Percentiles rank a stretch among this genome's conserved stretches.
Conservation (phyloP, 164 flowering plant species). For the Platanus orientalis region DNA sequence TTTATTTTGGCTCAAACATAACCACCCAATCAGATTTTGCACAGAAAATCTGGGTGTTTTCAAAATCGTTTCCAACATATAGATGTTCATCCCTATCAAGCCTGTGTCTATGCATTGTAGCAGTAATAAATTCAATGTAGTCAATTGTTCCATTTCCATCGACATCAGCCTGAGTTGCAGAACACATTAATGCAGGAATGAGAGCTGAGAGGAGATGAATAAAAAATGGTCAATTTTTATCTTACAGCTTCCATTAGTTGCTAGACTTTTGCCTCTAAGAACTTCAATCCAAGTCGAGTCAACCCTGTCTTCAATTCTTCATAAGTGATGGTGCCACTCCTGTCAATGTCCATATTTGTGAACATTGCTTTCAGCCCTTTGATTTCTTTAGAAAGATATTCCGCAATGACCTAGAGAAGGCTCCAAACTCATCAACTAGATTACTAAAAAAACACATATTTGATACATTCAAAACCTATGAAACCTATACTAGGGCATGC, state of each 20-base stretch:
- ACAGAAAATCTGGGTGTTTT: too few species aligned
- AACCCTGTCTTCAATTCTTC: slow-evolving; percentile 82
- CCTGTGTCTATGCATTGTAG: slow-evolving; percentile 73
- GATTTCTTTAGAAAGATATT: slow-evolving; percentile 77
- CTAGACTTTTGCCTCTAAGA: slow-evolving; percentile 58
- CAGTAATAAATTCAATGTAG: slow-evolving; percentile 73
- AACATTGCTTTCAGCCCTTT: slow-evolving; percentile 89
- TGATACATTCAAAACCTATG: neutral
- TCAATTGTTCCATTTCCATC: slow-evolving; percentile 76
- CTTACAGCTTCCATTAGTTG: slow-evolving; percentile 85
- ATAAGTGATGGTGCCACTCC: slow-evolving; percentile 85
- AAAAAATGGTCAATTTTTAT: neutral
- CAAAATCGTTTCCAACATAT: too few species aligned
- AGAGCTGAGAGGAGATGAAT: neutral
- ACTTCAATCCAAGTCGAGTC: slow-evolving; percentile 74
- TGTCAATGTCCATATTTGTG: slow-evolving; percentile 83
- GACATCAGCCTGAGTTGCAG: slow-evolving; percentile 58
- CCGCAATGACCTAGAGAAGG: slow-evolving; percentile 71
- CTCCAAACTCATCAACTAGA: neutral
- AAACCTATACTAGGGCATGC: too few species aligned
- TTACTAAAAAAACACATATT: neutral
- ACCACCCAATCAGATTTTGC: too few species aligned
- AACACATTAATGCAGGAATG: neutral
- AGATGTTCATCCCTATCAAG: slow-evolving; percentile 72
- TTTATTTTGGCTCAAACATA: too few species aligned